Evolutionary conservation across 495 filamentous ascomycete genomes (phyloP).

Genomic region (Cenococcum geophilum): DNA sequence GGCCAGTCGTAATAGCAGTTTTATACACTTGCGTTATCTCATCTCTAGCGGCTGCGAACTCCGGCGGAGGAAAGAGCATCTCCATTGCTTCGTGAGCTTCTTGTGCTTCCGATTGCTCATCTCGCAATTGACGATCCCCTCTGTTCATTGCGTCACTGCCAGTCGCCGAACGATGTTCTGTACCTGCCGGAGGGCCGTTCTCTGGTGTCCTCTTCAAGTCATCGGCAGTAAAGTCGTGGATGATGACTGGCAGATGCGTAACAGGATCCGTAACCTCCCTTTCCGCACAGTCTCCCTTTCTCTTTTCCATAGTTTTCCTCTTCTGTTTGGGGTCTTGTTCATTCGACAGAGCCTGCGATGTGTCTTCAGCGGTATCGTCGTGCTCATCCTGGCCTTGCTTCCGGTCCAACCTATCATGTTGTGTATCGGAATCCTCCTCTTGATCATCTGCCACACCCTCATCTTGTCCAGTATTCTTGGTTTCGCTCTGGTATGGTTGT

Average conservation of each 20-base stretch:
- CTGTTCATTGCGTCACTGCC: constrained; percentile 46
- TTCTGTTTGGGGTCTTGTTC: constrained; percentile 50
- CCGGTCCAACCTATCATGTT: constrained; percentile 3
- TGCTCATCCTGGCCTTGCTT: constrained; percentile 30
- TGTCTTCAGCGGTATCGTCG: constrained; percentile 45
- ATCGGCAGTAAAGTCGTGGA: constrained; percentile 58
- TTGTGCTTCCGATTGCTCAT: constrained; percentile 47
- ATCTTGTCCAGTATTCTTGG: constrained; percentile 28
- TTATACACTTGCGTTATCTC: constrained; percentile 46
- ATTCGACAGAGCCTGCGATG: constrained; percentile 46
- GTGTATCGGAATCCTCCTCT: constrained; percentile 36
- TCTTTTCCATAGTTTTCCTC: constrained; percentile 51
- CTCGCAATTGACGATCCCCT: constrained; percentile 40
- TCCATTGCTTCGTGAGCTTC: constrained; percentile 46
- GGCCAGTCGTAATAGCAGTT: constrained; percentile 42
- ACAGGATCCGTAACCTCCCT: constrained; percentile 67
- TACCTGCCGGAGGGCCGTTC: constrained; percentile 46
- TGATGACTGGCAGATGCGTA: constrained; percentile 58
- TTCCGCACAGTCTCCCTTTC: constrained; percentile 43
- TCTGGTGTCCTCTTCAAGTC: constrained; percentile 51
- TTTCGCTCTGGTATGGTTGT: constrained; percentile 30
- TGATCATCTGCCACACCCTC: constrained; percentile 31
- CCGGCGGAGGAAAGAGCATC: constrained; percentile 58
- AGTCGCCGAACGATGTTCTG: constrained; percentile 41
- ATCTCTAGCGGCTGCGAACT: constrained; percentile 45